Conservation (phyloP, 768 basidiomycete genomes). For the Leccinum incarnatum region DNA sequence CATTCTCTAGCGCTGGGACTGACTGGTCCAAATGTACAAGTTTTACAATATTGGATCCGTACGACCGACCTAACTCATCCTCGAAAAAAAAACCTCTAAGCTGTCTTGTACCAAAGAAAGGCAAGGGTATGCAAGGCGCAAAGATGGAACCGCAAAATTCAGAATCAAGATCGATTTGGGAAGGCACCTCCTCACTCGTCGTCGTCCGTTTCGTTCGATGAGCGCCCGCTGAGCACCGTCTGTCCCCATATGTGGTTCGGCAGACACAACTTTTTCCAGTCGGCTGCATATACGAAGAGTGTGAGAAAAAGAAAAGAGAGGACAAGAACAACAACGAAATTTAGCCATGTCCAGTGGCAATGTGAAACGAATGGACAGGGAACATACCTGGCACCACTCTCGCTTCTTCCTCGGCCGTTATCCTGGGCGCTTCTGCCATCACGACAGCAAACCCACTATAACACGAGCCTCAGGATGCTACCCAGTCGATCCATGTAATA, state of each 20-base stretch:
- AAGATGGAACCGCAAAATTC: neutral
- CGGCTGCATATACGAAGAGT: conserved; percentile 15
- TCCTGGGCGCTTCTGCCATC: conserved; percentile 24
- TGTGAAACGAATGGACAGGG: neutral
- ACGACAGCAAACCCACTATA: conserved; percentile 29
- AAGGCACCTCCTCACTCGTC: neutral
- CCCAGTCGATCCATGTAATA: neutral
- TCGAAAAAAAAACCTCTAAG: neutral
- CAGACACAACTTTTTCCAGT: conserved; percentile 22
- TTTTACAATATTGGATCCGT: neutral
- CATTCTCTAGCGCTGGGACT: neutral
- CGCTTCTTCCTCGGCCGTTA: conserved; percentile 7
- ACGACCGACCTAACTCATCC: neutral
- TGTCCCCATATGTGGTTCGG: neutral
- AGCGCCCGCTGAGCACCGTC: neutral
- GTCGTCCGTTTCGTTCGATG: neutral
- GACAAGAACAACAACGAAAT: neutral
- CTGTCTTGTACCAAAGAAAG: neutral
- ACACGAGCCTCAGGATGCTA: neutral
- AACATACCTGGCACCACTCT: conserved; percentile 22
- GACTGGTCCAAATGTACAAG: too few species aligned
- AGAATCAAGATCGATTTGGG: neutral
- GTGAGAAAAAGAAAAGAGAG: neutral
- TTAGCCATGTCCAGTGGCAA: neutral
- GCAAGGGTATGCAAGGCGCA: neutral